phyloP scores from a whole-genome alignment of 495 filamentous ascomycete genomes.

The Tuber microsphaerosporum region DNA sequence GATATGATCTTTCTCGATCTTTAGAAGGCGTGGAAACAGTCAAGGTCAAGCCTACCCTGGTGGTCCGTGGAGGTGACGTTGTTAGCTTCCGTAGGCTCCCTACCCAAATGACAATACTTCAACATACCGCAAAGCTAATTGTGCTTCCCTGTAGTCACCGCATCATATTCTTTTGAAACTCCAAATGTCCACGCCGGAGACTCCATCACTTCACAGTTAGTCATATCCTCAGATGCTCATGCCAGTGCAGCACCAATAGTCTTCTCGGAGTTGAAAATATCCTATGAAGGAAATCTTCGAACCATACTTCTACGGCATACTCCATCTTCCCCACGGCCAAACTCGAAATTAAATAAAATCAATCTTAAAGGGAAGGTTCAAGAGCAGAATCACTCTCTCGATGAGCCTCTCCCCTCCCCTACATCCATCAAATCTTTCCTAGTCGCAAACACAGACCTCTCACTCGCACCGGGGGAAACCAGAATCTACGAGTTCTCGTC shows the following conservation, averaged over 20 bases:
- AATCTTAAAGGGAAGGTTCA: conserved; percentile 31
- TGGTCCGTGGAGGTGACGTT: conserved; percentile 59
- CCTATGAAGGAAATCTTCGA: conserved; percentile 63
- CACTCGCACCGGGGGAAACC: conserved; percentile 59
- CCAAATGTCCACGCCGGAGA: conserved; percentile 80
- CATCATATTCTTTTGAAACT: conserved; percentile 65
- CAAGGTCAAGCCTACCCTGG: conserved; percentile 56
- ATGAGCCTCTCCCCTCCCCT: conserved; percentile 43
- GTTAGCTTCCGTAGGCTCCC: conserved; percentile 57
- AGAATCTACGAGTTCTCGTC: conserved; percentile 65
- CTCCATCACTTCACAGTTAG: conserved; percentile 61
- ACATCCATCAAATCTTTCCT: conserved; percentile 43
- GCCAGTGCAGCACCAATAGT: conserved; percentile 55
- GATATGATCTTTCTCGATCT: conserved; percentile 67
- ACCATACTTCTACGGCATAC: conserved; percentile 49
- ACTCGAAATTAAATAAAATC: conserved; percentile 20
- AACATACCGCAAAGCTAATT: conserved; percentile 15
- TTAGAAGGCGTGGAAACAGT: conserved; percentile 51
- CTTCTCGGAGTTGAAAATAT: conserved; percentile 58
- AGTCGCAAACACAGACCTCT: conserved; percentile 58
- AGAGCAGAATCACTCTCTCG: conserved; percentile 21
- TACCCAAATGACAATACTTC: not conserved
- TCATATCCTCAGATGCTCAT: conserved; percentile 63
- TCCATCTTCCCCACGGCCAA: conserved; percentile 4
- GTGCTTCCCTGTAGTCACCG: conserved; percentile 48